Evolutionary conservation across 371 early-diverging fungal species (phyloP).

Genomic region (Haplosporangium sp.): DNA sequence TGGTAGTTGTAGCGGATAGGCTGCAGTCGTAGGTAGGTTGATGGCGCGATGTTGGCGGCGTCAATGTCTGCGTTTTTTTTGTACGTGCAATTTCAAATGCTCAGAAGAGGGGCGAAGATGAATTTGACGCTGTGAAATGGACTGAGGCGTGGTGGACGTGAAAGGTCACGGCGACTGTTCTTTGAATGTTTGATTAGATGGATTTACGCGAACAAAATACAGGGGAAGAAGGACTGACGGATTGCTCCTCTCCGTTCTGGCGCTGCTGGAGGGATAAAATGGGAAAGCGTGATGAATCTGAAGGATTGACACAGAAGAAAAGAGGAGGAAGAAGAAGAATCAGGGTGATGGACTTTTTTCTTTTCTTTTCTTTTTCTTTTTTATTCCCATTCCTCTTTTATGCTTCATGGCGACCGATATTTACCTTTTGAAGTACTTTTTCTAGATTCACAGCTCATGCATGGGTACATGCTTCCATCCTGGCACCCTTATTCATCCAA

Average conservation of each 20-base stretch:
- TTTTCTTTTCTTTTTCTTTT: background rate
- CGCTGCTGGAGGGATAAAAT: too few relatives aligned
- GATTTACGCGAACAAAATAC: background rate
- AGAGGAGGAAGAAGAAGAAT: background rate
- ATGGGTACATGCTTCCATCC: too few relatives aligned
- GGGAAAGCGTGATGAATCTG: too few relatives aligned
- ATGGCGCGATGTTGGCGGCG: background rate
- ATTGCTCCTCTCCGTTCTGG: too few relatives aligned
- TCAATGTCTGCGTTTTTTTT: background rate
- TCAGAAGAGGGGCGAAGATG: too few relatives aligned
- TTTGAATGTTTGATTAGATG: slow-evolving; percentile 8
- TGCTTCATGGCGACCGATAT: too few relatives aligned
- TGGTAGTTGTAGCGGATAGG: background rate
- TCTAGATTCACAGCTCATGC: too few relatives aligned
- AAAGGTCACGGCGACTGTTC: slow-evolving; percentile 5
- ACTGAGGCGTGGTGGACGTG: slow-evolving; percentile 8
- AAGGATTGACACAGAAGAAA: background rate
- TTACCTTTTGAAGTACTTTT: too few relatives aligned
- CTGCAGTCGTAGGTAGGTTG: background rate
- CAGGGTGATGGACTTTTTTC: background rate
- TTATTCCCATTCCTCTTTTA: too few relatives aligned
- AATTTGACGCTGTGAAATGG: background rate
- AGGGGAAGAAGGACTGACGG: too few relatives aligned
- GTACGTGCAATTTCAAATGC: slow-evolving; percentile 4
- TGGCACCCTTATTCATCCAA: too few relatives aligned